Percentiles rank a stretch among this genome's conserved stretches.
Conservation (phyloP, 2,329 filamentous ascomycete species). For the Stachybotrys elegans region DNA sequence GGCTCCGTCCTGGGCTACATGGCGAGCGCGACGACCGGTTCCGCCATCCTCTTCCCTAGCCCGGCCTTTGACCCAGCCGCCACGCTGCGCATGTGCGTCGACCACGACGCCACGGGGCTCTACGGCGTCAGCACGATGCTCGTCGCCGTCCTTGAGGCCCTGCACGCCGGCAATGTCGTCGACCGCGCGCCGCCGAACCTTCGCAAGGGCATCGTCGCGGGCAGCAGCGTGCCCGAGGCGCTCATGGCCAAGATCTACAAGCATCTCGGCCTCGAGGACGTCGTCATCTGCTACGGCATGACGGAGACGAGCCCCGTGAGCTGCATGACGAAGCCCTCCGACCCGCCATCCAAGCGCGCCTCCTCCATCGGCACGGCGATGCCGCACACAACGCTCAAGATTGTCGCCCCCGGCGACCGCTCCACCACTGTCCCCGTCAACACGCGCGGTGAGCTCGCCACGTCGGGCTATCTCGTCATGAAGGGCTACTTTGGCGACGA, state of each 20-base stretch:
- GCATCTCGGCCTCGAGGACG: constrained; percentile 68
- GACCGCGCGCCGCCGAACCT: constrained; percentile 35
- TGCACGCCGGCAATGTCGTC: constrained; percentile 40
- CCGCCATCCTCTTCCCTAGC: constrained; percentile 76
- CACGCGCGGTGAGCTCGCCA: constrained; percentile 73
- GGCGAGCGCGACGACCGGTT: constrained; percentile 79
- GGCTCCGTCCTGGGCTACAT: constrained; percentile 91
- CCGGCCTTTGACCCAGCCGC: constrained; percentile 82
- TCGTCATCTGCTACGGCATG: constrained; percentile 97
- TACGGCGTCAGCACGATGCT: constrained; percentile 97
- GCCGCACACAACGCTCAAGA: constrained; percentile 72
- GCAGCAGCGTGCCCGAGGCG: constrained; percentile 75
- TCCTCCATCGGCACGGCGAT: constrained; percentile 74
- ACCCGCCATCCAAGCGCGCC: constrained; percentile 69
- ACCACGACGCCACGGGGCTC: constrained; percentile 56
- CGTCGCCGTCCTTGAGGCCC: constrained; percentile 74
- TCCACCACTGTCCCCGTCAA: constrained; percentile 55
- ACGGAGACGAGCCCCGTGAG: constrained; percentile 79
- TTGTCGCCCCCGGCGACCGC: constrained; percentile 66
- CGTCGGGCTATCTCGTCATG: constrained; percentile 85
- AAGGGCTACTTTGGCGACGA: constrained; percentile 82
- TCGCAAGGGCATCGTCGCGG: constrained; percentile 87
- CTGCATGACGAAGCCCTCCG: constrained; percentile 76
- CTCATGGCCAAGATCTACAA: constrained; percentile 74
- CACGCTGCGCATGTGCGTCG: constrained; percentile 53